Evolutionary conservation across 768 basidiomycete species (phyloP), one percentile per base, ranked within the genome.

Genomic region (Lactarius sanguifluus): DNA sequence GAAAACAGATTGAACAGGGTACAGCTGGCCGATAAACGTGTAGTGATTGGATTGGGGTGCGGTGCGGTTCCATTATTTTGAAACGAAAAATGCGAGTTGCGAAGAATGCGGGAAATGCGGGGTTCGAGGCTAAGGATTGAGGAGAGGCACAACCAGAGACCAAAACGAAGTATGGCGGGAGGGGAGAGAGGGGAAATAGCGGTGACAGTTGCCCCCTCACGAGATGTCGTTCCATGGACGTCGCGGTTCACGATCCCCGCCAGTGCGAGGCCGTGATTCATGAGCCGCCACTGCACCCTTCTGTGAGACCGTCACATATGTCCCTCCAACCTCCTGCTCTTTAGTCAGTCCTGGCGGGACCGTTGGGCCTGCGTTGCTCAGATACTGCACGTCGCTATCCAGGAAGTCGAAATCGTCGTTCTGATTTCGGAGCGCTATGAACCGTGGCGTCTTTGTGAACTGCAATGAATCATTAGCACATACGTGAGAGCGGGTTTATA

Each of bases 361-460:
- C 18, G 85, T 77, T 32, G 88, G 87, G 36, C 70, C 70, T 7
- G 60, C 41, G 41, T 61, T 69, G 16, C 69, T 67, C 43, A 71
- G 58, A 28, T 71, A 71, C 47, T 71, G 70, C 30, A 71, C 81
- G 66, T 87, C 86, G 59, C 82, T 83, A 54, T 86, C 86, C 25
- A 83, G 80, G 9, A 87, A 82, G 66, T 92, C 88, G 67, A 88
- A 85, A 69, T 92, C 90, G 69, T 91, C 89, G 16, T 86, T 84
- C 85, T 88, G 89, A 72, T 87, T 88, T 61, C 90, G 85, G 72
- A 92, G 85, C 15, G 89, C 89, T 54, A 89, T 77, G 80, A 94
- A 94, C 71, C 86, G 86, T 34, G 89, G 84, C 1, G 91, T 92
- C 77, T 94, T 94, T 79, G 93, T 91, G 79, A 94, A 94, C 93